Base-by-base conservation (phyloP, 2,329 filamentous ascomycete species). In the Penicillium sp. region DNA sequence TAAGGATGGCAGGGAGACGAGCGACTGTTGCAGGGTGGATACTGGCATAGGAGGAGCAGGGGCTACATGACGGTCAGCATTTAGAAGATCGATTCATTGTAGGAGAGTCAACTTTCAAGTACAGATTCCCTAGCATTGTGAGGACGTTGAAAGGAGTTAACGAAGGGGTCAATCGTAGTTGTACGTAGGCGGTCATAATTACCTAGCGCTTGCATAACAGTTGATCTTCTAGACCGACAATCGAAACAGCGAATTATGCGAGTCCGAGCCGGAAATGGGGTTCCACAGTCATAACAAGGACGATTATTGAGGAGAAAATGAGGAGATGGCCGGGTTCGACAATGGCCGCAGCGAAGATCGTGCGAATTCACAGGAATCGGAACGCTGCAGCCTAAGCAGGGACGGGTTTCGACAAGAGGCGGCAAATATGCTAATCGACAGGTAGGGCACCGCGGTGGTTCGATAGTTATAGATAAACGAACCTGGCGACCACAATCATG, bases 221-320 rank as follows among this genome's bases (percentile, higher is more conserved):
- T 42, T 42, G 9, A 42, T 42, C 40, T 42, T 42, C 40, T 42
- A 22, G 40, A 42, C 40, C 40, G 40, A 19, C n/a, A 42, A 42
- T 42, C 40, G 40, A 42, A 42, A 42, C 40, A 42, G 6, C n/a
- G n/a, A 10, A 42, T 42, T 4, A 42, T 10, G 3, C 40, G 3
- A 42, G 19, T 8, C 4, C 40, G 40, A 42, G n/a, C n/a, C 17
- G n/a, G 40, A 42, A 42, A 42, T 4, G 40, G 40, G n/a, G 19
- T 42, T 42, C 40, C n/a, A 42, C n/a, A 42, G 40, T 42, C n/a
- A 42, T 42, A 42, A 42, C n/a, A 42, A 22, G 40, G 40, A 42
- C 40, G 40, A 12, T 4, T 42, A 42, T 42, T 10, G 40, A 12
- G 40, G n/a, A 42, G 40, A 42, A n/a, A n/a, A 8, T 12, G n/a